Percentiles rank a stretch among this genome's conserved stretches.
These are phyloP conservation scores for Alternaria burnsii DNA, from an alignment of 2,329 filamentous ascomycete genomes.

Conservation along the genomic window DNA sequence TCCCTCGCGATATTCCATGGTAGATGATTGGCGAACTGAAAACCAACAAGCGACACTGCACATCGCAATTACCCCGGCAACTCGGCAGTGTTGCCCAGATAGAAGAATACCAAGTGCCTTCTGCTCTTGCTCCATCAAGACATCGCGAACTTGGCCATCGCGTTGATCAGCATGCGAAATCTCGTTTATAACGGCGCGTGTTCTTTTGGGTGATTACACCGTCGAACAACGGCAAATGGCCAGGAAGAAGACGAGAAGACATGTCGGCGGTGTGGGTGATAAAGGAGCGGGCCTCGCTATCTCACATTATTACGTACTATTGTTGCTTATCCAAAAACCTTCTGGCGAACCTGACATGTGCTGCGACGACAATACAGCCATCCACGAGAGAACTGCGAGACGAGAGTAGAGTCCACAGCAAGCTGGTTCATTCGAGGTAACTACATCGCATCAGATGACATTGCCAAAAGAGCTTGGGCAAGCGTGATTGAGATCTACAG, in stretches of 20 bases:
- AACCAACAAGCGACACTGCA: slow-evolving; percentile 20
- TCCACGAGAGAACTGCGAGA: background rate
- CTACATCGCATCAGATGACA: background rate
- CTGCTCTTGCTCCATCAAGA: background rate
- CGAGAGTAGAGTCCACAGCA: background rate
- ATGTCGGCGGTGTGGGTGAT: background rate
- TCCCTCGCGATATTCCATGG: background rate
- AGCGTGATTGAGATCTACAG: background rate
- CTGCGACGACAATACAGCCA: background rate
- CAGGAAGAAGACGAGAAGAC: background rate
- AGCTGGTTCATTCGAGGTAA: background rate
- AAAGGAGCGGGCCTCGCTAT: background rate
- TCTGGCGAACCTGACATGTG: background rate
- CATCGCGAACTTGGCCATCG: slow-evolving; percentile 5
- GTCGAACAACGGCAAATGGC: background rate
- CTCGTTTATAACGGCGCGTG: background rate
- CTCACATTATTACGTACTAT: background rate
- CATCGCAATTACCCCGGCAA: slow-evolving; percentile 29
- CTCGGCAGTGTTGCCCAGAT: slow-evolving; percentile 22
- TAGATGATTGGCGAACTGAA: background rate
- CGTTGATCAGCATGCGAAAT: background rate
- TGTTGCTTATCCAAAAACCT: background rate
- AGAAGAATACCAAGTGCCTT: slow-evolving; percentile 8
- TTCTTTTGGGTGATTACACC: background rate
- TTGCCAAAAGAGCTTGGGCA: background rate